These are phyloP conservation scores for Fusarium sp. DNA, from an alignment of 2,329 filamentous ascomycete species.

Conservation along the genomic window DNA sequence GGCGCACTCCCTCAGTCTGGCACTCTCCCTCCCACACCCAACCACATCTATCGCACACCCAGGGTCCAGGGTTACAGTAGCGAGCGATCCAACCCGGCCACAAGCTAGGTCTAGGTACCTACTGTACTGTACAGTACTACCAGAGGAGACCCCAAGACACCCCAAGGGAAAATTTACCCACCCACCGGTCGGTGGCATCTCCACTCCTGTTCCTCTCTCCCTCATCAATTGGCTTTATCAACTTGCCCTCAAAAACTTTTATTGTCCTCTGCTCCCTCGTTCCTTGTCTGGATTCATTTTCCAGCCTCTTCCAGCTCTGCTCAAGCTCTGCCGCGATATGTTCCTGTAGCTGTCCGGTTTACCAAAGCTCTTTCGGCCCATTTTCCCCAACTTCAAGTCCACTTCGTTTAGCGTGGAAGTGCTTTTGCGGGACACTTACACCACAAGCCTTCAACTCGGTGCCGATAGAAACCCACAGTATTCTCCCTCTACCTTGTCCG, in stretches of 20 bases:
- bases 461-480: slow-evolving; percentile 32
- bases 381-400: slow-evolving; percentile 39
- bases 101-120: slow-evolving; percentile 33
- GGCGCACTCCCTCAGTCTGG: slow-evolving; percentile 31
- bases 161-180: slow-evolving; percentile 48
- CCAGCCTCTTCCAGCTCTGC: slow-evolving; percentile 46
- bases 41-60: slow-evolving; percentile 30
- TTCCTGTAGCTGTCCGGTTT: slow-evolving; percentile 45
- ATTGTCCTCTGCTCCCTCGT: slow-evolving; percentile 40
- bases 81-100: slow-evolving; percentile 43
- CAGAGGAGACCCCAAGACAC: slow-evolving; percentile 44
- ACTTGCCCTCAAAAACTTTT: slow-evolving; percentile 51
- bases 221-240: slow-evolving; percentile 50
- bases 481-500: slow-evolving; percentile 26
- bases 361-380: slow-evolving; percentile 39
- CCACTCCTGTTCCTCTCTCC: slow-evolving; percentile 47
- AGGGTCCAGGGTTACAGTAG: slow-evolving; percentile 35
- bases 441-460: slow-evolving; percentile 36
- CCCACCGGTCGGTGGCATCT: slow-evolving; percentile 46
- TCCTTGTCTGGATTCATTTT: slow-evolving; percentile 34
- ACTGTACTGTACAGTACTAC: slow-evolving; percentile 23
- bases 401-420: slow-evolving; percentile 42
- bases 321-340: slow-evolving; percentile 46
- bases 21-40: slow-evolving; percentile 19
- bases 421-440: slow-evolving; percentile 40